Percentiles rank a stretch among this genome's conserved stretches.
Conservation (phyloP, 2,329 filamentous ascomycete species). For the Xylaria digitata region DNA sequence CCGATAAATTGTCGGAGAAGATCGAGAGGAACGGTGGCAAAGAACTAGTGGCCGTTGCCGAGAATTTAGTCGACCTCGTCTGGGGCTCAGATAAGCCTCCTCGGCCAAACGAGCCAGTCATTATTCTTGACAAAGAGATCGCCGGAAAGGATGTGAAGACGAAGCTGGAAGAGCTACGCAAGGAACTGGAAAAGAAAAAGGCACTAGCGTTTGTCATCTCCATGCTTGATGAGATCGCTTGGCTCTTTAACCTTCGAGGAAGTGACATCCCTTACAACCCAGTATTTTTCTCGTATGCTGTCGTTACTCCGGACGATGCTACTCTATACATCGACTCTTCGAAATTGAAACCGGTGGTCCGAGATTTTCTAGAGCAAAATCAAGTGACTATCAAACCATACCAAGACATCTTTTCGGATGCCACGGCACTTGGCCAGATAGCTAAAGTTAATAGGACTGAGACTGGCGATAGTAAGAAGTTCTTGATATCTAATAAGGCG, state of each 20-base stretch:
- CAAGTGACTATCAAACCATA: slow-evolving; percentile 85
- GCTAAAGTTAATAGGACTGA: slow-evolving; percentile 50
- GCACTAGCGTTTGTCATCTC: slow-evolving; percentile 88
- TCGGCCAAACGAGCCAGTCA: slow-evolving; percentile 80
- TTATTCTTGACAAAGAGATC: slow-evolving; percentile 76
- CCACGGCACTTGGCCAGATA: slow-evolving; percentile 69
- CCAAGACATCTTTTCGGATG: slow-evolving; percentile 80
- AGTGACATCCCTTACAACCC: slow-evolving; percentile 98
- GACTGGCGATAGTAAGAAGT: slow-evolving; percentile 67
- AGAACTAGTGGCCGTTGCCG: slow-evolving; percentile 77
- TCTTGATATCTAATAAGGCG: slow-evolving; percentile 85
- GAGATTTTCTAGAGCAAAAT: slow-evolving; percentile 74
- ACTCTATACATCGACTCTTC: slow-evolving; percentile 86
- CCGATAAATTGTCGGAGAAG: slow-evolving; percentile 81
- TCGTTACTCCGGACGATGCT: slow-evolving; percentile 80
- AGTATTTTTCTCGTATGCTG: slow-evolving; percentile 96
- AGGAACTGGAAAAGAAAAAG: slow-evolving; percentile 91
- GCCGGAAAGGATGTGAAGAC: slow-evolving; percentile 83
- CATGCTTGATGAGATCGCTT: slow-evolving; percentile 95
- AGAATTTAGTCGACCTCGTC: slow-evolving; percentile 91
- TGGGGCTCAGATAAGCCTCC: slow-evolving; percentile 82
- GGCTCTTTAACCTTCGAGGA: slow-evolving; percentile 97
- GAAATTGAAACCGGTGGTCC: slow-evolving; percentile 77
- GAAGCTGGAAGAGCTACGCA: slow-evolving; percentile 88
- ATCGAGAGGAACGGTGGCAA: slow-evolving; percentile 87